These are phyloP conservation scores for Pilatotrama ljubarskyi DNA, from an alignment of 768 basidiomycete genomes.

Conservation along the genomic window DNA sequence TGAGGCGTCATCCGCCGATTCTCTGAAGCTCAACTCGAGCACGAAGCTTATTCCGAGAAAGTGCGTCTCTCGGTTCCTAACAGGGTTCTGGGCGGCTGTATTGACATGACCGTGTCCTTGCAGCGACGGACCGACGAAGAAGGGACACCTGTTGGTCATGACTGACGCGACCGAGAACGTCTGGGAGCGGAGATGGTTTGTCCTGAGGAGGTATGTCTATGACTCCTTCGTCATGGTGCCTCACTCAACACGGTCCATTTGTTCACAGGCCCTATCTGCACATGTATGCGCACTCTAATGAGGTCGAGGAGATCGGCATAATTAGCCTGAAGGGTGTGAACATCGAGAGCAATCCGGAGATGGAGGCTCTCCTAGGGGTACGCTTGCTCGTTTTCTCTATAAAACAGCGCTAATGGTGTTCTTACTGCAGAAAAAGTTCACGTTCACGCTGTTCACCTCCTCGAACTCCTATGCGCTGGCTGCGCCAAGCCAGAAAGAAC, in stretches of 20 bases:
- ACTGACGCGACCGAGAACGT: constrained; percentile 74
- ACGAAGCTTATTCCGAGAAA: constrained; percentile 73
- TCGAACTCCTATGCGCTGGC: constrained; percentile 91
- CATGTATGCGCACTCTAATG: constrained; percentile 80
- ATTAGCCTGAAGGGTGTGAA: constrained; percentile 85
- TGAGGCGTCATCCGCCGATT: constrained; percentile 46
- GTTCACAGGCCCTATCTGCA: constrained; percentile 80
- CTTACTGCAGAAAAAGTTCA: constrained; percentile 66
- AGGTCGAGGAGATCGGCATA: constrained; percentile 79
- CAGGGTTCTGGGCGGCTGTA: neutral
- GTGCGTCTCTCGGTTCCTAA: constrained; percentile 42
- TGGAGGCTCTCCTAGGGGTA: constrained; percentile 86
- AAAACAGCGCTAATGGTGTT: neutral
- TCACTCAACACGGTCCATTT: neutral
- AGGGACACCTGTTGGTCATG: constrained; percentile 79
- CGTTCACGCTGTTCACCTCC: constrained; percentile 89
- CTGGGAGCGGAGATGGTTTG: constrained; percentile 88
- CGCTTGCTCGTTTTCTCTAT: constrained; percentile 31
- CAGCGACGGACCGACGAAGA: constrained; percentile 84
- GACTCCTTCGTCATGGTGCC: neutral
- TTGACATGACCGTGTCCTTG: neutral
- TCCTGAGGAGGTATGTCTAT: constrained; percentile 69
- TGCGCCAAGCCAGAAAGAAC: constrained; percentile 78
- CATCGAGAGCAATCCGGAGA: constrained; percentile 82
- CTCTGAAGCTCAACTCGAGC: constrained; percentile 66